Percentiles rank a stretch among this genome's conserved stretches.
These are phyloP conservation scores for Phaseolus lunatus DNA, from an alignment of 306 rosid species.

Conservation along the genomic window DNA sequence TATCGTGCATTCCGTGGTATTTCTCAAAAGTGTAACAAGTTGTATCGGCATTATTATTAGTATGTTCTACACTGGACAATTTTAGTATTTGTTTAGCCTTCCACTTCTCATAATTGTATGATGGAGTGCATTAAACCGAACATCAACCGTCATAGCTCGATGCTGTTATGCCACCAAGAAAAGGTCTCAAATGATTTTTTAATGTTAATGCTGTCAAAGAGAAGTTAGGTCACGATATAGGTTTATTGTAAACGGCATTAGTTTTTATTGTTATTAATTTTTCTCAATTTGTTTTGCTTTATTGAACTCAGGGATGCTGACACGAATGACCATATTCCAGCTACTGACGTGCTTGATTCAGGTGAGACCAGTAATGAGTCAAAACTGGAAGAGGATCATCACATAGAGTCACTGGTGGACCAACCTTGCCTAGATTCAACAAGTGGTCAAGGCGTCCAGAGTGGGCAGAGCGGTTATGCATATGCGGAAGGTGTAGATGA, in stretches of 20 bases:
- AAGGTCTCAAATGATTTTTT: not conserved
- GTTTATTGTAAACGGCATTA: not conserved
- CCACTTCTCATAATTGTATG: not conserved
- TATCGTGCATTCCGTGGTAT: not conserved
- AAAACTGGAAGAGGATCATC: constrained; percentile 51
- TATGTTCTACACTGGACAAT: not conserved
- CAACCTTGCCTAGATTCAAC: constrained; percentile 50
- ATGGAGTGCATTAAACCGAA: too few relatives aligned
- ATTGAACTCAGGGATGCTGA: constrained; percentile 55
- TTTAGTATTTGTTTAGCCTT: not conserved
- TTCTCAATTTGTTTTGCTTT: constrained; percentile 31
- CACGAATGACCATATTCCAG: constrained; percentile 44
- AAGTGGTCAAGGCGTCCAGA: constrained; percentile 44
- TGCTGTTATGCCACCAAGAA: not conserved
- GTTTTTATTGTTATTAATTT: not conserved
- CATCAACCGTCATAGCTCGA: not conserved
- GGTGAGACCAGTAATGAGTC: constrained; percentile 51
- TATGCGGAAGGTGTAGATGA: constrained; percentile 53
- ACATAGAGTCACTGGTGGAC: constrained; percentile 38
- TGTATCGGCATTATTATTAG: not conserved
- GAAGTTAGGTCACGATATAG: not conserved
- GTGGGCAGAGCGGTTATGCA: constrained; percentile 47
- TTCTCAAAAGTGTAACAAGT: not conserved
- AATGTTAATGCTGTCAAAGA: not conserved
- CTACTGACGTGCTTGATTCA: constrained; percentile 41